Base-by-base conservation (phyloP, 1,284 basidiomycete genomes). In the Sanghuangporus sanghuang region DNA sequence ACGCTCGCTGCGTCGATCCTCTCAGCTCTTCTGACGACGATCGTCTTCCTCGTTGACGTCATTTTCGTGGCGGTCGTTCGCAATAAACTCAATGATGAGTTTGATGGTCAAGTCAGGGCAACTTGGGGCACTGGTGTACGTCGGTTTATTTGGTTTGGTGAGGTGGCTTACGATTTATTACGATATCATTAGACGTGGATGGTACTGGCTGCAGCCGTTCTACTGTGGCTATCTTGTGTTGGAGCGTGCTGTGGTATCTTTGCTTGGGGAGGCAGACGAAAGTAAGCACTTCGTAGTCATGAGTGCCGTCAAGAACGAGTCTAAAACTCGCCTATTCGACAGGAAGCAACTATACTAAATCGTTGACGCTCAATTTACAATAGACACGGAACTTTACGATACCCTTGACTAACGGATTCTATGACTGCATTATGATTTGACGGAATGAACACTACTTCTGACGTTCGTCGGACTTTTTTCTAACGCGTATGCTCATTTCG, bases 41-140 rank as follows among this genome's bases (percentile, higher is more conserved):
- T 81, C 64, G 75, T 78, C 62, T 84, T 85, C 73, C 73, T 84
- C 64, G 74, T 86, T 68, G 83, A 85, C 71, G 74, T 83, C 64
- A 79, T 81, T 66, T 73, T 83, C 60, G 78, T 82, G 67, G 78
- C 78, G 18, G 70, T 80, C 59, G 75, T 80, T 36, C 77, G 77
- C 61, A 71, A 76, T 66, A 75, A 73, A 61, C 72, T 84, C 55
- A 72, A 74, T 57, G 71, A 80, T 63, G 74, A 75, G 38, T 76
- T 79, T 11, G 73, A 79, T 64, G 79, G 76, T 57, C 66, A 67
- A 49, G 66, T 85, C 49, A 72, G 67, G 16, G 71, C 81, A 18
- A 73, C 67, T 35, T 81, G 77, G 74, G 83, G 81, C 32, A 82
- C 81, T 70, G 81, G 77, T 39, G 81, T 83, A 70, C 63, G 80